Percentiles rank a stretch among this genome's conserved stretches.
phyloP scores from a whole-genome alignment of 2,329 filamentous ascomycete species.

The Diplodia sapinea region DNA sequence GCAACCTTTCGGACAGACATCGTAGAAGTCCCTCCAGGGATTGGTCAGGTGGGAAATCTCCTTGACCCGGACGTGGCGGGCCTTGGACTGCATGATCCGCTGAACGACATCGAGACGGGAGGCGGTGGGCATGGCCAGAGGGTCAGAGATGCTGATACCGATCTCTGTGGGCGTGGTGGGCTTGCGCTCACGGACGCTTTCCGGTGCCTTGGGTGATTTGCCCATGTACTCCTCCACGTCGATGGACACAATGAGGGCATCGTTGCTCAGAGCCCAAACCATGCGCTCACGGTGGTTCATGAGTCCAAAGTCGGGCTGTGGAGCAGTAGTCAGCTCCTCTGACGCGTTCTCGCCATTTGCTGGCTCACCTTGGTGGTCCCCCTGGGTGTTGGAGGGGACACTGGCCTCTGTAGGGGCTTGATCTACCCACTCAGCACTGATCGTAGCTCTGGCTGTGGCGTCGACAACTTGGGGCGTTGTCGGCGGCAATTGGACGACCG shows the following conservation, averaged over 20 bases:
- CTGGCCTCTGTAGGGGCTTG: no score
- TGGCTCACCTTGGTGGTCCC: no score
- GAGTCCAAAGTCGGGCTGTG: no score
- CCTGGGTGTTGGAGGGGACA: no score
- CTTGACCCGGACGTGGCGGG: background rate
- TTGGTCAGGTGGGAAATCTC: background rate
- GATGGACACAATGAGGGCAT: background rate
- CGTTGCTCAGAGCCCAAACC: background rate
- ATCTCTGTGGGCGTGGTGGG: background rate
- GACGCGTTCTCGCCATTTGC: no score
- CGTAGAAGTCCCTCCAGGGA: rapidly evolving
- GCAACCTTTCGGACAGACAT: background rate
- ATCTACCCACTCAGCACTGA: no score
- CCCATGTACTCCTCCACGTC: background rate
- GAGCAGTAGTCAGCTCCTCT: no score
- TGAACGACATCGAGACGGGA: background rate
- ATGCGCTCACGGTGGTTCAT: background rate
- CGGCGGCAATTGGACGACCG: no score
- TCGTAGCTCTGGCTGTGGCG: no score
- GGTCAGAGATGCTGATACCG: background rate
- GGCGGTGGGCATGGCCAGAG: background rate
- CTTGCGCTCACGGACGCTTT: background rate
- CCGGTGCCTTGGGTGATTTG: background rate
- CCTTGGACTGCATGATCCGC: background rate
- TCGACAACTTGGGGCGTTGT: no score